Evolutionary conservation across 768 basidiomycete species (phyloP).

Genomic region (Omphalotus guepiniiformis): DNA sequence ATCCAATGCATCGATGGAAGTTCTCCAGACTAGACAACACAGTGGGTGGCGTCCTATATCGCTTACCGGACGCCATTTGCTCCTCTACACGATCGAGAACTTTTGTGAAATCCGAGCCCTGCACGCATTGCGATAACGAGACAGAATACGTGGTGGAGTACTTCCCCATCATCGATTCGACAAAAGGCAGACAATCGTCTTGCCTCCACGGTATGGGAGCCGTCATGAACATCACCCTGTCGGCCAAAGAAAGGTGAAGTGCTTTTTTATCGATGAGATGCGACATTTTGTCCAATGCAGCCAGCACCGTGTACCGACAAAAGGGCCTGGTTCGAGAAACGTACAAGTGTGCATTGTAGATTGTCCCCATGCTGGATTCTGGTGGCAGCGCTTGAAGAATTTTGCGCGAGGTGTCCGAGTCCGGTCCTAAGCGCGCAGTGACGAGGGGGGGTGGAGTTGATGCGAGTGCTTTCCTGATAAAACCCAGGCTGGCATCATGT

Average conservation of each 20-base stretch:
- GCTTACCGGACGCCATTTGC: slow-evolving; percentile 19
- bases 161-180: slow-evolving; percentile 35
- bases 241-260: slow-evolving; percentile 35
- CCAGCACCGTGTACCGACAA: slow-evolving; percentile 32
- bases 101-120: slow-evolving; percentile 32
- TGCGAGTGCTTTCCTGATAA: slow-evolving; percentile 53
- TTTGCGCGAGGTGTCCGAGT: slow-evolving; percentile 9
- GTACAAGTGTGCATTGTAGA: slow-evolving; percentile 48
- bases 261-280: slow-evolving; percentile 39
- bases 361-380: slow-evolving; percentile 31
- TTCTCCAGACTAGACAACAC: slow-evolving; percentile 49
- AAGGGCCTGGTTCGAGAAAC: slow-evolving; percentile 39
- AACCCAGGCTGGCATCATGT: slow-evolving; percentile 53
- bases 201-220: slow-evolving; percentile 58
- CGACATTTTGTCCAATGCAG: slow-evolving; percentile 23
- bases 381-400: slow-evolving; percentile 39
- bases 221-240: slow-evolving; percentile 40
- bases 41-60: slow-evolving; percentile 4
- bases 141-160: slow-evolving; percentile 42
- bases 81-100: slow-evolving; percentile 38
- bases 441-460: slow-evolving; percentile 45
- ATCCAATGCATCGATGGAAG: slow-evolving; percentile 68
- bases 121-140: slow-evolving; percentile 33
- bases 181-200: slow-evolving; percentile 22
- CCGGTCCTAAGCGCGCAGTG: slow-evolving; percentile 43